Evolutionary conservation across 1,284 basidiomycete genomes (phyloP), one percentile per base, ranked within the genome.

Genomic region (Ustilago nuda): DNA sequence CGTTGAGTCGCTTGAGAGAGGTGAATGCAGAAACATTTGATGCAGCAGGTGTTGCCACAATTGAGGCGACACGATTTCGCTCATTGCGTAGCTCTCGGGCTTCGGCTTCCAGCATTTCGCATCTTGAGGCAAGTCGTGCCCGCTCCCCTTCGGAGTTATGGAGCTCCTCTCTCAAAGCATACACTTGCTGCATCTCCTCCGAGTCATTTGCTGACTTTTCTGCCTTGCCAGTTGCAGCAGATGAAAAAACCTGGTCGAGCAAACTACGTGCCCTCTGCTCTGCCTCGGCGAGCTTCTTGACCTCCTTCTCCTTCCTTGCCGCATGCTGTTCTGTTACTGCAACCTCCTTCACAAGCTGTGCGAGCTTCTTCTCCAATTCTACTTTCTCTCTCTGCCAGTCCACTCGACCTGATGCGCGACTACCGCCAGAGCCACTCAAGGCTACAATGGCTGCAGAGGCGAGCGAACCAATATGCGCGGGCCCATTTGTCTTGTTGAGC

Each of bases 311-410:
- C 46, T 63, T 78, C 23, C 75, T 63, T 17, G 41, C 56, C 23
- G 60, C 36, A 9, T 61, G 71, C 30, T 74, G 37, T 43, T 71
- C 68, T 9, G 64, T 64, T 33, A 68, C 58, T 8, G 65, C 76
- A 2, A 78, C 43, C 33, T 68, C 56, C 27, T 65, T 68, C 56
- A 70, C 51, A 9, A 66, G 58, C 36, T 75, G 61, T 13, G 64
- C 53, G 27, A 76, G 62, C 43, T 69, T 72, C 58, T 61, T 75
- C 39, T 74, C 76, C 50, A 77, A 45, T 7, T 75, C 72, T 2
- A 45, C 32, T 50, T 68, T 78, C n/a, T 78, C 73, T 33, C 61
- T 63, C 35, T 75, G 64, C 76, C 72, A 75, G 52, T 66, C 61
- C 19, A 73, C 41, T 11, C 65, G 63, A n/a, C 68, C 51, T n/a